Evolutionary conservation across 441 rosid species (phyloP), one percentile per base, ranked within the genome.

Genomic region (Bruguiera hainesii): DNA sequence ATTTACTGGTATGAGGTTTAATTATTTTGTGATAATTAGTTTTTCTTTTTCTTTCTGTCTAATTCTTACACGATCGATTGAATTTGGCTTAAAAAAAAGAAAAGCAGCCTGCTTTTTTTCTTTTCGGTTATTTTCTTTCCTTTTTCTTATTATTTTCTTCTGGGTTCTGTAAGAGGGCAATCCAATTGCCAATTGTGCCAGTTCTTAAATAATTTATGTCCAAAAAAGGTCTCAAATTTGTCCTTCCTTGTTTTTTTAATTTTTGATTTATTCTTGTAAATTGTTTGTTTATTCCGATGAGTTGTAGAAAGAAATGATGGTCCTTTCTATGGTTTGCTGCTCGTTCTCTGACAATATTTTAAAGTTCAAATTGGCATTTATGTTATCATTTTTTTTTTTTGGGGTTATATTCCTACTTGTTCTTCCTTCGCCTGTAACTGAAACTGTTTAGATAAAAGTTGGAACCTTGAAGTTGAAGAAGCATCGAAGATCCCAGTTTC

Each of bases 1-100:
- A 76, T 73, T 50, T 80, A 83, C 13, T 70, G 56, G 73, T 77
- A 73, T 81, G 84, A 82, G 62, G 33, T 52, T 39, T 30, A 19
- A 31, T 56, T 42, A 49, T 66, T 70, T 79, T 73, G 52, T 71
- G 35, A 56, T 68, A 74, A 63, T 74, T 70, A 62, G 50, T 60
- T 60, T 30, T 7, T 18, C 26, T 48, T 52, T 49, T 21, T 26
- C 10, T 20, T 64, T 28, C 1, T 2, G 18, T 60, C 68, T 56
- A 73, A 71, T 71, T 78, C 10, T 33, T 33, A 33, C 37, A 33
- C 37, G 0, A 6, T 23, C 74, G 76, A 69, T 75, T 75, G 66
- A 73, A 73, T 77, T 75, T 65, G 83, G 81, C 79, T 60, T 0
- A 29, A 29, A 29, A 29, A 29, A 29, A 29, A 56, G 20, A 56